Evolutionary conservation across 1,284 basidiomycete species (phyloP), one percentile per base, ranked within the genome.

Genomic region (Heterobasidion irregulare): DNA sequence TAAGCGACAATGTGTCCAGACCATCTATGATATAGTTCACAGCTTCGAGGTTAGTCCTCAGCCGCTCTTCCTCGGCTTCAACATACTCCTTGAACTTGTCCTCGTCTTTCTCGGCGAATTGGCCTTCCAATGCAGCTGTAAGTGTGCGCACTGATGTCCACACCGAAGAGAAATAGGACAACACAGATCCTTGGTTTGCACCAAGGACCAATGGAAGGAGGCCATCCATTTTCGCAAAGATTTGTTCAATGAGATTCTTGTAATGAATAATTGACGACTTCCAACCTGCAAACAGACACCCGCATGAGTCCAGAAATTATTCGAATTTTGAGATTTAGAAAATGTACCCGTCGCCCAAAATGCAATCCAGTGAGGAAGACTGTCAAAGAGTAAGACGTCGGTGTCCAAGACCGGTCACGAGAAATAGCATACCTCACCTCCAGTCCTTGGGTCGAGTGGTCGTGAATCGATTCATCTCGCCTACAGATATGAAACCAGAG

Each of bases 401-500:
- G 16, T 48, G 35, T 33, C 38, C 12, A 51, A 52, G 8, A 26
- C 4, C 12, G 32, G 33, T 13, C 1, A 4, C 8, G 16, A 53
- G 18, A 41, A 4, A 51, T 44, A 46, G 9, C 8, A 44, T 15
- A 57, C 63, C 34, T 18, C 26, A 68, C 67, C 70, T 67, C 66
- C 73, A 74, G 32, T 65, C 64, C 8, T 59, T 55, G 1, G 68
- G 70, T 36, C 68, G 55, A 41, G 38, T 41, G 1, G 61, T 50
- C n/a, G 70, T 70, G 47, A 77, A 76, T 6, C 66, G 65, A 56
- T 79, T 79, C 9, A 76, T 72, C 57, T 78, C 77, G 8, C 71
- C 70, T 13, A 78, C 66, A 9, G 72, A 77, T 44, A 75, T 67
- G 54, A 71, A 78, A 0, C 76, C 75, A 0, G 75, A 75, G 0